These are phyloP conservation scores for Mucor velutinosus DNA, from an alignment of 371 early-diverging fungal species.

Conservation along the genomic window DNA sequence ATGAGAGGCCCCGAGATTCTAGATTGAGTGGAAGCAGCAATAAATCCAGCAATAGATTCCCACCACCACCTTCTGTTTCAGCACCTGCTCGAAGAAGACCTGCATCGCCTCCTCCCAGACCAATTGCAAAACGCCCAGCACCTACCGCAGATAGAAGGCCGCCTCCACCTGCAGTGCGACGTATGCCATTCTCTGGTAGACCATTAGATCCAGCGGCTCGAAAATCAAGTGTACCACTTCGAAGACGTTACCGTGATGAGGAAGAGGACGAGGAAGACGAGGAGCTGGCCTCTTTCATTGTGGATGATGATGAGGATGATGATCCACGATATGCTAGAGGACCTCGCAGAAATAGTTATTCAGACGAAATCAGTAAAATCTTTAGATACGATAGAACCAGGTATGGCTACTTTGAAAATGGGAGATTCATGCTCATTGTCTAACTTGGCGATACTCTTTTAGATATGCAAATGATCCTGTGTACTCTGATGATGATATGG, in stretches of 20 bases:
- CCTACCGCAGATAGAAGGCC: neutral
- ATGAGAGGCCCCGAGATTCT: neutral
- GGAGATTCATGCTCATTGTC: neutral
- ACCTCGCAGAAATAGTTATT: constrained; percentile 23
- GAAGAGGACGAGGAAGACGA: constrained; percentile 44
- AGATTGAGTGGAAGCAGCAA: neutral
- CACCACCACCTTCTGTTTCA: neutral
- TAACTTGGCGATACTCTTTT: constrained; percentile 4
- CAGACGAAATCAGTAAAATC: constrained; percentile 51
- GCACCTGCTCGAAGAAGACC: constrained; percentile 12
- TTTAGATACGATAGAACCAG: constrained; percentile 48
- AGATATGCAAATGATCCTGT: constrained; percentile 53
- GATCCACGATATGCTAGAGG: constrained; percentile 18
- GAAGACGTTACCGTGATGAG: constrained; percentile 18
- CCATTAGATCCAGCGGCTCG: constrained; percentile 17
- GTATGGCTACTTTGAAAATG: constrained; percentile 5
- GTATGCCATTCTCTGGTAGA: constrained; percentile 41
- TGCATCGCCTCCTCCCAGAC: constrained; percentile 3
- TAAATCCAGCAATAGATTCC: neutral
- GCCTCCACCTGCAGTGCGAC: constrained; percentile 15
- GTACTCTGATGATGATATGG: constrained; percentile 66
- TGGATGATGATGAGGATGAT: constrained; percentile 49
- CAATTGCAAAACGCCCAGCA: neutral
- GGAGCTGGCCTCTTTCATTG: constrained; percentile 44
- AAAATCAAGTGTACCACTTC: neutral